A percentile compares a stretch with the other conserved stretches of the same genome.
Evolutionary conservation across 73 alveolate species (phyloP).

Genomic region (Breviolum minutum): DNA sequence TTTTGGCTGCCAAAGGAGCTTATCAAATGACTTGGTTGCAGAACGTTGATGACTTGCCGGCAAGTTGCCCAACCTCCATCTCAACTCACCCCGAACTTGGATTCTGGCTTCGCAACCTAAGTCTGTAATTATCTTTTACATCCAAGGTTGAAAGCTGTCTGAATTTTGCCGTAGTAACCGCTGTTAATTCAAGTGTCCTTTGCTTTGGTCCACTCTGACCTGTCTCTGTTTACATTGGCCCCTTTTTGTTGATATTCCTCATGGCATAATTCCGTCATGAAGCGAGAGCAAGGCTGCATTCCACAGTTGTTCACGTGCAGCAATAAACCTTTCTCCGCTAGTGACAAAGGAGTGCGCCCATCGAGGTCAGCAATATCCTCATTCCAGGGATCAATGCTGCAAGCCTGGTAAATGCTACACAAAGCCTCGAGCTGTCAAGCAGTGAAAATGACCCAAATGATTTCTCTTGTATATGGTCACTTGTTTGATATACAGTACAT

Average conservation of each 20-base stretch:
- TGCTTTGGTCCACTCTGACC: no score
- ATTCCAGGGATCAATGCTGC: not conserved
- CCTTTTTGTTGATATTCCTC: no score
- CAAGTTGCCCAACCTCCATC: slow-evolving; percentile 54
- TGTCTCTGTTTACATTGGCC: no score
- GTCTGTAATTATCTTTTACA: not conserved
- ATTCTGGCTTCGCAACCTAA: slow-evolving; percentile 51
- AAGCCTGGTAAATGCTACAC: no score
- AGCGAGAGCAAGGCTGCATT: slow-evolving; percentile 67
- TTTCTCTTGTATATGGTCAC: no score
- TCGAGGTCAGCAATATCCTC: slow-evolving; percentile 35
- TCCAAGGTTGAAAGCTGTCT: not conserved
- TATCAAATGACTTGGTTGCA: no score
- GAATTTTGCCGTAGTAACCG: no score
- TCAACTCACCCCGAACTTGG: slow-evolving; percentile 58
- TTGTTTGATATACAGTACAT: no score
- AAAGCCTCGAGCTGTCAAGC: no score
- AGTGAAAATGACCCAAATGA: no score
- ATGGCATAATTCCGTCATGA: not conserved
- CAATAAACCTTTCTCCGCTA: slow-evolving; percentile 45
- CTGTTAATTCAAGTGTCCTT: no score
- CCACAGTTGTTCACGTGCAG: slow-evolving; percentile 44
- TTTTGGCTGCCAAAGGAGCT: not conserved
- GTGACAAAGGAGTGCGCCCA: slow-evolving; percentile 60
- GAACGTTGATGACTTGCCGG: not conserved